Evolutionary conservation across 2,329 filamentous ascomycete genomes (phyloP), one percentile per base, ranked within the genome.

Genomic region (Botrytis porri): DNA sequence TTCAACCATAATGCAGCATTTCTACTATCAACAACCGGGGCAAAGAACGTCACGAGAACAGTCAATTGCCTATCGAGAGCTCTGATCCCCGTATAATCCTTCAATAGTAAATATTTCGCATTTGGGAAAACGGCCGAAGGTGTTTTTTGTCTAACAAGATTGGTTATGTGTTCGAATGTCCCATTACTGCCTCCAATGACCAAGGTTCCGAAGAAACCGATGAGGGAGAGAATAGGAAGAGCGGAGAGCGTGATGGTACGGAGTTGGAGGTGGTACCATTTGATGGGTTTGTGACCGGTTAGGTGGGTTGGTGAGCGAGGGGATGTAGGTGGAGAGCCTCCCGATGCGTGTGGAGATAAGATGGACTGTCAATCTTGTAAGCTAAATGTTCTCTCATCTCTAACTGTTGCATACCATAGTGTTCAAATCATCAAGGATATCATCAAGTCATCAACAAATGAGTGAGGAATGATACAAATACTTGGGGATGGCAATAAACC

Each of bases 11-110:
- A 72, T 3, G 71, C 73, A 12, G 61, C 69, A 59, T 71, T 66
- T n/a, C 62, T 67, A 37, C 69, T 51, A 54, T 77, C 76, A 39
- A 76, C 62, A 8, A 77, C 73, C 1, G 78, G 78, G 2, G 75
- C 76, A 67, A 80, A 80, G 73, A 80, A 80, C 2, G 70, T 59
- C 18, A 78, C 76, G 29, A 80, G 60, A 39, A 75, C 37, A 10
- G 72, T 41, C 48, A 80, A 43, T 39, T 77, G 77, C 4, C 43
- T 25, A 73, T 80, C 79, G 32, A 80, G 25, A n/a, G 65, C 65
- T 29, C 39, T 65, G 29, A 78, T 25, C 32, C 77, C 75, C 7
- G 77, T 79, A 61, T 77, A 80, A 6, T 32, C 59, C 62, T 67
- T 76, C n/a, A 79, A 16, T 6, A 79, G 59, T 5, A 71, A 51